These are phyloP conservation scores for Nephelium lappaceum DNA, from an alignment of 345 rosid genomes.

Conservation along the genomic window DNA sequence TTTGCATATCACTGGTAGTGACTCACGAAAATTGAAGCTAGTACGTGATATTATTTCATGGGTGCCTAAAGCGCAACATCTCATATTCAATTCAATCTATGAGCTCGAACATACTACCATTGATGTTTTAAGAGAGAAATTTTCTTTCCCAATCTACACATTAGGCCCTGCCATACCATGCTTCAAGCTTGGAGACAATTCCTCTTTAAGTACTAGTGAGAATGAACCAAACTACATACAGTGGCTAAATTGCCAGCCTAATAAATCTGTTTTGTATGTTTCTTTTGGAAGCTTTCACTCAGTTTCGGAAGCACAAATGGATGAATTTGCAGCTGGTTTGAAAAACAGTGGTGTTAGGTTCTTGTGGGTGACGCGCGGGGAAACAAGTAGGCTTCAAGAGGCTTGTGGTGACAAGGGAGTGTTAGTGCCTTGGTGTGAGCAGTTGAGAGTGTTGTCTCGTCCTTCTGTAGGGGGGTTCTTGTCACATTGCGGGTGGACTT, in stretches of 20 bases:
- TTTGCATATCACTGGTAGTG: constrained; percentile 3
- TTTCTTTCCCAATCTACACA: constrained; percentile 28
- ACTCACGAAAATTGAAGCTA: too few species aligned
- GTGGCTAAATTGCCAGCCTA: too few species aligned
- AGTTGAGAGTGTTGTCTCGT: too few species aligned
- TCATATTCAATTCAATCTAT: constrained; percentile 45
- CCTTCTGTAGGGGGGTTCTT: too few species aligned
- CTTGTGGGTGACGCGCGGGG: constrained; percentile 42
- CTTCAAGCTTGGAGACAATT: constrained; percentile 20
- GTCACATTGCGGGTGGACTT: constrained; percentile 76
- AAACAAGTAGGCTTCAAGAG: too few species aligned
- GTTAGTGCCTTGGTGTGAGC: too few species aligned
- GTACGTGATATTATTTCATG: constrained; percentile 35
- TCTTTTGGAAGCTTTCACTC: constrained; percentile 51
- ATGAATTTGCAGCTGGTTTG: constrained; percentile 41
- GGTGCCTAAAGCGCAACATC: constrained; percentile 48
- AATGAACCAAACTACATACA: background rate
- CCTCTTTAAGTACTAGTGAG: too few species aligned
- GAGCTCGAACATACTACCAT: constrained; percentile 53
- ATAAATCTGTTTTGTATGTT: constrained; percentile 37
- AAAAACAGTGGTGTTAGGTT: constrained; percentile 32
- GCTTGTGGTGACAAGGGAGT: too few species aligned
- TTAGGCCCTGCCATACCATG: constrained; percentile 53
- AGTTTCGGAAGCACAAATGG: constrained; percentile 36
- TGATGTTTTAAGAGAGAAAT: constrained; percentile 27